Conservation (phyloP, 2,329 filamentous ascomycete genomes). For the Ramularia collo-cygni region DNA sequence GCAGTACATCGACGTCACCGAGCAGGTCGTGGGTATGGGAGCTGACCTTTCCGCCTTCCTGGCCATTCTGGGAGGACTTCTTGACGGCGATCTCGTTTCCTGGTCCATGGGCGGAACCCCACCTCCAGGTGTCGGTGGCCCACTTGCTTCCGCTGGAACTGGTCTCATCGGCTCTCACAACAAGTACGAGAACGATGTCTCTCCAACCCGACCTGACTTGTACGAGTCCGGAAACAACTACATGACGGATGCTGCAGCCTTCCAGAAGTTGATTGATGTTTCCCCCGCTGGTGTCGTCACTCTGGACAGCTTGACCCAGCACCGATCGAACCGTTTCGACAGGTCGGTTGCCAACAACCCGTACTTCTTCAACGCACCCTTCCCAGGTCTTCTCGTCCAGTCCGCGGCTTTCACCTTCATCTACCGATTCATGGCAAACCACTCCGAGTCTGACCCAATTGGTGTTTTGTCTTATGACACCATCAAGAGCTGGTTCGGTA, state of each 20-base stretch:
- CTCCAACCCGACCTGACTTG: slow-evolving; percentile 29
- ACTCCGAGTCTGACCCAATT: slow-evolving; percentile 16
- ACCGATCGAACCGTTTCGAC: slow-evolving; percentile 17
- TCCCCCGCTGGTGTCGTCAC: slow-evolving; percentile 15
- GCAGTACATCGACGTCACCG: slow-evolving; percentile 26
- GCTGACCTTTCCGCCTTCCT: slow-evolving; percentile 27
- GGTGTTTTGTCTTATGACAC: slow-evolving; percentile 13
- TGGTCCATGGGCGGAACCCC: slow-evolving; percentile 30
- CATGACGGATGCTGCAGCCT: slow-evolving; percentile 20
- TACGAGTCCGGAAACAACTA: slow-evolving; percentile 27
- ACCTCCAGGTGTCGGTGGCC: slow-evolving; percentile 7
- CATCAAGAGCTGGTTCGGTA: slow-evolving; percentile 18
- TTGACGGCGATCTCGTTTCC: slow-evolving; percentile 26
- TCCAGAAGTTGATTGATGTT: slow-evolving; percentile 24
- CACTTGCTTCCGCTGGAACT: slow-evolving; percentile 13
- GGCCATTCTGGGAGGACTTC: slow-evolving; percentile 26
- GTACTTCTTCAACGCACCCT: slow-evolving; percentile 19
- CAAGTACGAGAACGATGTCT: slow-evolving; percentile 32
- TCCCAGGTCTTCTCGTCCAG: slow-evolving; percentile 24
- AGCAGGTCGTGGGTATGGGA: slow-evolving; percentile 30
- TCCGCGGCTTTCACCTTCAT: slow-evolving; percentile 24
- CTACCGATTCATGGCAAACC: slow-evolving; percentile 29
- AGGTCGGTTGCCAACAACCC: slow-evolving; percentile 26
- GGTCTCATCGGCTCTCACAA: slow-evolving; percentile 27
- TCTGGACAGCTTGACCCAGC: slow-evolving; percentile 11